Percentiles rank a stretch among this genome's conserved stretches.
Evolutionary conservation across 768 basidiomycete species (phyloP).

Genomic region (Auriculariales sp.): DNA sequence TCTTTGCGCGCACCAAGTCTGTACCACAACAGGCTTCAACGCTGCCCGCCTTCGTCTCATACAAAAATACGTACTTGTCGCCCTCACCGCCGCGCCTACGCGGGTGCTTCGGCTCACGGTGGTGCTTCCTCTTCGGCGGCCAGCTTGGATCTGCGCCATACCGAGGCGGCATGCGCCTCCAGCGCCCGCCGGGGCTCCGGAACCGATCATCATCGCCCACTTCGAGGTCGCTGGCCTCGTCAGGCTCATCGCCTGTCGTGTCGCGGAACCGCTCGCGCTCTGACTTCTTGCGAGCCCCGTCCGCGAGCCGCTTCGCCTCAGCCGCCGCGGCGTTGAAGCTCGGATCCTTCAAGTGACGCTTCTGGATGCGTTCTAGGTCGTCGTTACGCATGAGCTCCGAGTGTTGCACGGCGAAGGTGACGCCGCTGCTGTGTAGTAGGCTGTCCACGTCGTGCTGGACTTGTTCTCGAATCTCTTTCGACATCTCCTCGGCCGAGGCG

Average conservation of each 20-base stretch:
- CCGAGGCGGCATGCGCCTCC: constrained; percentile 8
- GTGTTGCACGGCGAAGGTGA: constrained; percentile 63
- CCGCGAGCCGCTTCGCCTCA: constrained; percentile 12
- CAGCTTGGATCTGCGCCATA: constrained; percentile 31
- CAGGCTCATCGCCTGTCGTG: neutral
- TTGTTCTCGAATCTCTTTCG: constrained; percentile 27
- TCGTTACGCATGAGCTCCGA: constrained; percentile 47
- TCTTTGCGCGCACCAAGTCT: neutral
- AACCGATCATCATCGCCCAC: constrained; percentile 9
- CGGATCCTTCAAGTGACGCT: neutral
- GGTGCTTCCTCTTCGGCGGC: constrained; percentile 53
- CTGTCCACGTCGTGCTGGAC: constrained; percentile 37
- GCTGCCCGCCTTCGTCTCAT: neutral
- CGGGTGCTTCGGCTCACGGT: constrained; percentile 12
- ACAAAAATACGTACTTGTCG: neutral
- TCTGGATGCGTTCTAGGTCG: constrained; percentile 35
- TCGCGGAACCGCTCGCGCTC: neutral
- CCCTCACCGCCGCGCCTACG: neutral
- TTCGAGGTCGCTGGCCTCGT: constrained; percentile 1
- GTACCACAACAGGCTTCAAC: neutral
- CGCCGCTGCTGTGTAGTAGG: constrained; percentile 43
- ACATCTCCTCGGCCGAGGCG: constrained; percentile 25
- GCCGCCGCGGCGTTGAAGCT: neutral
- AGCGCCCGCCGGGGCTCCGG: constrained; percentile 5
- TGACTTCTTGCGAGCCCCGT: constrained; percentile 8